Evolutionary conservation across 139 green algal genomes (phyloP), one percentile per base, ranked within the genome.

Genomic region (Coccomyxa sp.): DNA sequence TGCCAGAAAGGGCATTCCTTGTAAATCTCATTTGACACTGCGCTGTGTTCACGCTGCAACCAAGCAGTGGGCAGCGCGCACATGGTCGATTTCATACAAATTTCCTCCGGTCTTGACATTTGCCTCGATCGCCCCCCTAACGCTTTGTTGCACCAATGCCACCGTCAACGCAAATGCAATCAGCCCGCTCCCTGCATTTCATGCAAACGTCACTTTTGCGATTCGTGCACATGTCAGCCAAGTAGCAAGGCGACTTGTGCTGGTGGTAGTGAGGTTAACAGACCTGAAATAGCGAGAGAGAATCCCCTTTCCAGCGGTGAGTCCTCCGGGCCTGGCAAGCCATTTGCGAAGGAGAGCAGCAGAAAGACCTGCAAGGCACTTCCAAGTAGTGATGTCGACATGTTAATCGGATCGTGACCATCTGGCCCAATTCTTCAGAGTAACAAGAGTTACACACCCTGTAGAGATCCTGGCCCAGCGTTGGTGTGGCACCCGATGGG

Each of bases 81-180:
- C 63, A 71, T 88, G 85, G 4, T 81, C 81, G 7, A 59, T 74
- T 67, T 92, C 90, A 58, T 88, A 93, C 51, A 91, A 86, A 1
- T 9, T 25, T 66, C 84, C 89, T 81, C 90, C 90, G 0, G 66
- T 76, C 60, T 83, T 84, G 38, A 93, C 90, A 38, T 93, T 93
- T 27, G 31, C 58, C 67, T 89, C 83, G 25, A 91, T 84, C 32
- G 85, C 81, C 71, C 91, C 87, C 75, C 89, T 80, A 45, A 90
- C 84, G 59, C 67, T 82, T 82, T 88, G 85, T 68, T 93, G 87
- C 13, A 91, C 90, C 23, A 94, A 81, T 12, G 91, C 91, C 79
- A 94, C 79, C 76, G 91, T 84, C 68, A 94, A 77, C 0, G 91
- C 91, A 86, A 94, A 92, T 0, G 71, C 81, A 0, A 51, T 51